phyloP scores from a whole-genome alignment of 225 moss, liverwort and hornwort species.

The Asterella californica region DNA sequence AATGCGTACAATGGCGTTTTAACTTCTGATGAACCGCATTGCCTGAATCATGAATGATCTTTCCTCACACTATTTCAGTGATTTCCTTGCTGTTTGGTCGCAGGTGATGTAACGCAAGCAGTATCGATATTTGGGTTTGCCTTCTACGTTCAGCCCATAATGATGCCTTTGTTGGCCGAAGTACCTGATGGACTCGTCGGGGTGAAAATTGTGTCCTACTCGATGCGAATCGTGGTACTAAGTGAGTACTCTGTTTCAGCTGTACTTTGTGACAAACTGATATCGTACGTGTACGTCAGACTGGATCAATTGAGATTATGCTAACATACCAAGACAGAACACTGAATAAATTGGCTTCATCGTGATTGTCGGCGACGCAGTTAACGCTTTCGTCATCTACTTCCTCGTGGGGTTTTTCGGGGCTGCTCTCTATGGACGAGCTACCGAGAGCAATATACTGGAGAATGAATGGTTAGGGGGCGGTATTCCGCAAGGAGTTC shows the following conservation, averaged over 20 bases:
- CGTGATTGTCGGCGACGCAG: conserved; percentile 34
- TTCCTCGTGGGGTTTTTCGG: conserved; percentile 73
- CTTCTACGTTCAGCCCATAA: conserved; percentile 80
- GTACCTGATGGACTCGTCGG: conserved; percentile 61
- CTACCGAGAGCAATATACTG: conserved; percentile 55
- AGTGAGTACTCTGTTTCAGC: conserved; percentile 33
- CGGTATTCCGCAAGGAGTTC: conserved; percentile 72
- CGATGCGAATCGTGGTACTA: conserved; percentile 61
- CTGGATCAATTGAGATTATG: not conserved
- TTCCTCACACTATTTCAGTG: not conserved
- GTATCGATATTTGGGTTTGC: conserved; percentile 84
- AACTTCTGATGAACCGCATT: not conserved
- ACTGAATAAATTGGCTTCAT: not conserved
- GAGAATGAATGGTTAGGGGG: conserved; percentile 76
- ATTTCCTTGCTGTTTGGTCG: not conserved
- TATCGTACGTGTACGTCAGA: not conserved
- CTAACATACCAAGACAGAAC: not conserved
- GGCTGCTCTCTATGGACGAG: conserved; percentile 57
- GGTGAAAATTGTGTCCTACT: conserved; percentile 72
- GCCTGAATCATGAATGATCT: not conserved
- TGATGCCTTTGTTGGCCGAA: conserved; percentile 78
- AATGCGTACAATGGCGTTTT: not conserved
- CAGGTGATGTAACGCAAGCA: conserved; percentile 76
- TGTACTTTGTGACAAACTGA: not conserved
- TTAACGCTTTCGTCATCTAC: conserved; percentile 72